Base-by-base conservation (phyloP, 139 green algal genomes). In the Chlorella sp. region DNA sequence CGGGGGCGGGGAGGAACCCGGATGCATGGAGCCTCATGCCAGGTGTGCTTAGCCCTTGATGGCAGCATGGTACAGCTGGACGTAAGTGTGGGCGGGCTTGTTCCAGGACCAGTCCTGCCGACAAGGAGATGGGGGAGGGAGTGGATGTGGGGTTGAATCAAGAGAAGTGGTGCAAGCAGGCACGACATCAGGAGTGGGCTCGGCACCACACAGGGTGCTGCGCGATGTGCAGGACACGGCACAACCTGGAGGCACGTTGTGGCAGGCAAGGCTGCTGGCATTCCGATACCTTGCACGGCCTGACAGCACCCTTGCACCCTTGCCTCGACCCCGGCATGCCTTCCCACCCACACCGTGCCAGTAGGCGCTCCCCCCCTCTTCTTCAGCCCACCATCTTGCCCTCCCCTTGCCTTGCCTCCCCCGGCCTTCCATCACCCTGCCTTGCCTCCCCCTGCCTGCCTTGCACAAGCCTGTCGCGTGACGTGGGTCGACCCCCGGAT, bases 61-160 rank as follows among this genome's bases (percentile, higher is more conserved):
- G 21, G 84, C 84, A 69, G 95, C 94, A 91, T 98, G 97, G 94
- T 99, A 99, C 16, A 99, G 94, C 93, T 99, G 95, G 32, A 99
- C 93, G 93, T 99, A 99, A 88, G 99, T 97, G 11, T 98, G 91
- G 4, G 98, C 96, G 0, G 98, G 98, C 57, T 95, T 93, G 94
- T 97, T 97, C 98, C 98, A 99, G 79, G 88, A 96, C 97, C 97
- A 99, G 92, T 99, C 98, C 90, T 99, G 94, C 68, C 75, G 32
- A 26, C 5, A 5, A 85, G 30, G 39, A 19, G 36, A 73, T 57
- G 48, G 64, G 11, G 69, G 21, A 73, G 26, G 21, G 22, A 14
- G 15, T 0, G 36, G 34, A 7, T 36, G 2, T 22, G 7, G 68
- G 68, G 14, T 22, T 76, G 68, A 30, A 1, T 18, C 68, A 76